A percentile compares a stretch with the other conserved stretches of the same genome.
Evolutionary conservation across 306 rosid genomes (phyloP).

Genomic region (Gastrolobium bilobum): DNA sequence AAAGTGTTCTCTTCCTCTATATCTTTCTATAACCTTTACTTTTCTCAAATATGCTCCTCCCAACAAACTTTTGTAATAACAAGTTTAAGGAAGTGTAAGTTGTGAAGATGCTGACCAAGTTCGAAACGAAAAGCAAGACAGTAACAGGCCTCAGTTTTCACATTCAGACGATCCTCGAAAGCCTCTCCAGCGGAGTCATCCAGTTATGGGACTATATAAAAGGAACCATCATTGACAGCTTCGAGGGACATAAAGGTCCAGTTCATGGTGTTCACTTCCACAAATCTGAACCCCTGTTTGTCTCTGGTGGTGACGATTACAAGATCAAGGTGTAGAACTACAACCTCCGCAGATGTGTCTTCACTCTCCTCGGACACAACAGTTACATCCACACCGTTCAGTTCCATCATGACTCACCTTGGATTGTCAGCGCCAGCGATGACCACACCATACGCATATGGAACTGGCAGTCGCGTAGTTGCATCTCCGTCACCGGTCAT

Average conservation of each 20-base stretch:
- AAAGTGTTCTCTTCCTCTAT: too few species aligned
- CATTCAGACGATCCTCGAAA: constrained; percentile 76
- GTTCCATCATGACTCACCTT: constrained; percentile 78
- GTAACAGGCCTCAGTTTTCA: constrained; percentile 89
- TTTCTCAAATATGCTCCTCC: too few species aligned
- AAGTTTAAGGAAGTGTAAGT: too few species aligned
- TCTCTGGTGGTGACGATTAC: constrained; percentile 80
- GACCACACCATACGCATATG: constrained; percentile 86
- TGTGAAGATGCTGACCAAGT: constrained; percentile 80
- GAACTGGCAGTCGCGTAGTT: constrained; percentile 90
- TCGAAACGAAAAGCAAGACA: constrained; percentile 87
- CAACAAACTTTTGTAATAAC: too few species aligned
- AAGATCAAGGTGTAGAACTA: constrained; percentile 87
- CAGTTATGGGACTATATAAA: constrained; percentile 88
- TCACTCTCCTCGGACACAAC: constrained; percentile 81
- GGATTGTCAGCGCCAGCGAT: constrained; percentile 88
- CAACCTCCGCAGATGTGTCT: constrained; percentile 74
- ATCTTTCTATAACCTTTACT: too few species aligned
- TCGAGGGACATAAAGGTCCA: constrained; percentile 86
- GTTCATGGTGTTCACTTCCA: constrained; percentile 85
- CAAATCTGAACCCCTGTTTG: constrained; percentile 78
- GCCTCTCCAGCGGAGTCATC: constrained; percentile 87
- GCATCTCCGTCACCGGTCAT: constrained; percentile 85
- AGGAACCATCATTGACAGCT: constrained; percentile 80
- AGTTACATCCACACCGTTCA: constrained; percentile 86